A percentile compares a stretch with the other conserved stretches of the same genome.
Conservation (phyloP, 495 filamentous ascomycete species). For the Penicillium lividum region DNA sequence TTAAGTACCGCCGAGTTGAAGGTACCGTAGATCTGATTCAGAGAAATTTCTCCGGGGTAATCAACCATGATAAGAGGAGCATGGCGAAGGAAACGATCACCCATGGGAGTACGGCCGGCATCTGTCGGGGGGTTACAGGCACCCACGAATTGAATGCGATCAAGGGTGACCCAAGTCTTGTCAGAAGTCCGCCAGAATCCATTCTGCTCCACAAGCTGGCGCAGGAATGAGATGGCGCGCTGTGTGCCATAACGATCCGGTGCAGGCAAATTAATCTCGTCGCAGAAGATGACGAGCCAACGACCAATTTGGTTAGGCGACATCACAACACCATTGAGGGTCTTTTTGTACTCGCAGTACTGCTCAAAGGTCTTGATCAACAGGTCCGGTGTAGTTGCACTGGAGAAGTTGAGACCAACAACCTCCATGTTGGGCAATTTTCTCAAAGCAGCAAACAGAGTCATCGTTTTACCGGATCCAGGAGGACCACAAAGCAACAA, state of each 20-base stretch:
- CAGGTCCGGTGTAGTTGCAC: conserved; percentile 94
- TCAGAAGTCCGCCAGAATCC: conserved; percentile 98
- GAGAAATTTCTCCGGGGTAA: conserved; percentile 92
- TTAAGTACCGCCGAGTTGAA: conserved; percentile 97
- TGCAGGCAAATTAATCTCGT: conserved; percentile 98
- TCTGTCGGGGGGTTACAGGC: conserved; percentile 99
- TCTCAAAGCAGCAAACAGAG: conserved; percentile 91
- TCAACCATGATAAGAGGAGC: conserved; percentile 98
- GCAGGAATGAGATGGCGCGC: conserved; percentile 92
- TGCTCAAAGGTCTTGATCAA: conserved; percentile 99
- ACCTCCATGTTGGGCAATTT: conserved; percentile 99
- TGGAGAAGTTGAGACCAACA: conserved; percentile 98
- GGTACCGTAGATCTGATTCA: conserved; percentile 96
- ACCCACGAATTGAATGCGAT: conserved; percentile 97
- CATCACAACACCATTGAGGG: conserved; percentile 90
- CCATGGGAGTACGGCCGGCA: conserved; percentile 92
- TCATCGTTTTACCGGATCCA: conserved; percentile 99
- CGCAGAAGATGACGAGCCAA: conserved; percentile 98
- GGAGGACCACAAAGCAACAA: conserved; percentile 94
- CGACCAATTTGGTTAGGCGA: conserved; percentile 95
- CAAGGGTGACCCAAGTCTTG: conserved; percentile 96
- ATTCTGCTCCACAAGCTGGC: conserved; percentile 97
- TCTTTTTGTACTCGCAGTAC: conserved; percentile 99
- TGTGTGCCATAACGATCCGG: conserved; percentile 98
- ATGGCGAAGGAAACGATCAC: conserved; percentile 88